Evolutionary conservation across 345 rosid species (phyloP).

Genomic region (Eucalyptus erythrocorys): DNA sequence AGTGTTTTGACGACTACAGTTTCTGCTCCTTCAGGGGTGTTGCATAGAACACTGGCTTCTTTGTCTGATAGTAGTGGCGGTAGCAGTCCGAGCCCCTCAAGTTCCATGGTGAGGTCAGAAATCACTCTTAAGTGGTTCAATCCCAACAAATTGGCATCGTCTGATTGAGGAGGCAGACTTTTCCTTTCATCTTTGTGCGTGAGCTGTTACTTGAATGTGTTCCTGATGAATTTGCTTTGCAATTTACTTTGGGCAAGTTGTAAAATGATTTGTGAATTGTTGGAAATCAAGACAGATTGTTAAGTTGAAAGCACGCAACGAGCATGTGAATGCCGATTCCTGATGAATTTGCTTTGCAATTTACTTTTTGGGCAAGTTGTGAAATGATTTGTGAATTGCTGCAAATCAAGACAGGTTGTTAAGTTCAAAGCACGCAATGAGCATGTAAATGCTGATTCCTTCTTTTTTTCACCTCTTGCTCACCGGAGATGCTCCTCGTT

Average conservation of each 20-base stretch:
- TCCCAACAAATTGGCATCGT: slow-evolving; percentile 1
- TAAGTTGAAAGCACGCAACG: not conserved
- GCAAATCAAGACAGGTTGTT: not conserved
- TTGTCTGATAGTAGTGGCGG: slow-evolving; percentile 52
- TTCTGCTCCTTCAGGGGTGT: slow-evolving; percentile 51
- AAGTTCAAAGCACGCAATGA: not conserved
- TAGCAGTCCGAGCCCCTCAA: slow-evolving; percentile 28
- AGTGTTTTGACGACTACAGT: slow-evolving; percentile 14
- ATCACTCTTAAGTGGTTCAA: slow-evolving; percentile 19
- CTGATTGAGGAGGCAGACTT: not conserved
- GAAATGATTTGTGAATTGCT: not conserved
- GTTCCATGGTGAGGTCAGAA: slow-evolving; percentile 20
- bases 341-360: not conserved
- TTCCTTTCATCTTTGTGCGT: not conserved
- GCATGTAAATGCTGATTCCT: not conserved
- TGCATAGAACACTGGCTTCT: slow-evolving; percentile 37
- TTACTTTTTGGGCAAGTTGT: not conserved
- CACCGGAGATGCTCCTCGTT: not conserved
- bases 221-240: not conserved
- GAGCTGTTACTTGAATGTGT: not conserved
- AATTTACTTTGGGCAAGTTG: not conserved
- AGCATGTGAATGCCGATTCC: not conserved
- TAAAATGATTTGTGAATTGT: not conserved
- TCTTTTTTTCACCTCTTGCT: not conserved
- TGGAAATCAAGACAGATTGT: not conserved